Evolutionary conservation across 2,329 filamentous ascomycete species (phyloP).

Genomic region (Chaetothyriales sp.): DNA sequence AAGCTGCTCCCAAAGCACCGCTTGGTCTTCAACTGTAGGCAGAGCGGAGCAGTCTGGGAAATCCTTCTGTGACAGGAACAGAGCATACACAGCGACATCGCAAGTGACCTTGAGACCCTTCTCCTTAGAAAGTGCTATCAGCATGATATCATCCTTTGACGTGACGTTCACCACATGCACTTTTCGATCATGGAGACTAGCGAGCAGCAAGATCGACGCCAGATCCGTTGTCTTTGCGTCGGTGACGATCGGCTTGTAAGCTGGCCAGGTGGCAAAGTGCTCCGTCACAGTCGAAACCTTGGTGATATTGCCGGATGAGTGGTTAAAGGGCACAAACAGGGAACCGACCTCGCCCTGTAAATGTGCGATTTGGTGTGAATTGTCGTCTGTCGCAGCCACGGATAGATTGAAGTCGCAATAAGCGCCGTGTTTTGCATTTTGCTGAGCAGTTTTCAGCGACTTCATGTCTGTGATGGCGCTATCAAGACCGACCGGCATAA

Average conservation of each 20-base stretch:
- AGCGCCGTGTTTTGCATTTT: conserved; percentile 51
- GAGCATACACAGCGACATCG: conserved; percentile 64
- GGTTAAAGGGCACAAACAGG: conserved; percentile 69
- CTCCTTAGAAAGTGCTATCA: conserved; percentile 63
- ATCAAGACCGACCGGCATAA: conserved; percentile 61
- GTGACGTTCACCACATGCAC: conserved; percentile 69
- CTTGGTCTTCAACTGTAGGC: conserved; percentile 53
- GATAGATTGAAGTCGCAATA: conserved; percentile 72
- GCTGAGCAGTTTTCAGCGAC: conserved; percentile 55
- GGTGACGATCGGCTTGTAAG: conserved; percentile 64
- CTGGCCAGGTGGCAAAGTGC: conserved; percentile 65
- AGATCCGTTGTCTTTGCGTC: conserved; percentile 68
- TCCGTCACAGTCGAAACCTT: conserved; percentile 65
- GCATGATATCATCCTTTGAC: conserved; percentile 62
- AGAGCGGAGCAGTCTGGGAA: conserved; percentile 52
- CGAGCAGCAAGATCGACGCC: conserved; percentile 63
- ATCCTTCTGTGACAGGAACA: conserved; percentile 59
- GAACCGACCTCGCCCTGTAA: conserved; percentile 61
- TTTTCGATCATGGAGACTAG: conserved; percentile 61
- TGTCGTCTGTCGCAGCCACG: conserved; percentile 56
- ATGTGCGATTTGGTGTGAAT: conserved; percentile 58
- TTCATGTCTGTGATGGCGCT: conserved; percentile 57
- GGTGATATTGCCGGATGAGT: conserved; percentile 61
- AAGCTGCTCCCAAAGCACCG: conserved; percentile 59
- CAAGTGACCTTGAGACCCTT: conserved; percentile 73